phyloP scores from a whole-genome alignment of 257 asterid genomes.

The Anisodus tanguticus region DNA sequence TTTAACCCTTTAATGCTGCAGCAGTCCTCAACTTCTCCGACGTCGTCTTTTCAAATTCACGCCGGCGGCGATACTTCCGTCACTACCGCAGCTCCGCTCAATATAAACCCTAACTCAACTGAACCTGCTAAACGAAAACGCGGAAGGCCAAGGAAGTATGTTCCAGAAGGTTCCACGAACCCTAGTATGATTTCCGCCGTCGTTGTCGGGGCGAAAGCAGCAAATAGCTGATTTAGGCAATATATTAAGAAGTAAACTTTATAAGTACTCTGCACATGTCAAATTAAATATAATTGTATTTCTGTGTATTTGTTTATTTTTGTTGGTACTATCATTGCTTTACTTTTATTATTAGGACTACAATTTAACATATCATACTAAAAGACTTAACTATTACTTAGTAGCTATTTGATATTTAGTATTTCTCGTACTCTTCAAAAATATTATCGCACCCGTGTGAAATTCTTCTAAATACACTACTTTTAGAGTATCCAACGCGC shows the following conservation, averaged over 20 bases:
- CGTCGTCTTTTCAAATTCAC: not conserved
- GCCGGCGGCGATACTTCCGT: not conserved
- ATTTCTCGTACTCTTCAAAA: too few species aligned
- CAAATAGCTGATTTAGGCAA: not conserved
- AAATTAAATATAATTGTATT: not conserved
- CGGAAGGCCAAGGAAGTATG: conserved; percentile 33
- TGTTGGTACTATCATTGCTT: not conserved
- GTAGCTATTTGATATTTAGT: too few species aligned
- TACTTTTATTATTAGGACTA: not conserved
- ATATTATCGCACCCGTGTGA: too few species aligned
- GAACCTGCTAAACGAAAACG: conserved; percentile 24
- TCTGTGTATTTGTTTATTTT: too few species aligned
- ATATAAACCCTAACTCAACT: not conserved
- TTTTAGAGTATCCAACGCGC: too few species aligned
- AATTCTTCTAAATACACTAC: too few species aligned
- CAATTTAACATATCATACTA: not conserved
- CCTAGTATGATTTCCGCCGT: not conserved
- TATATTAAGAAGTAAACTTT: conserved; percentile 4
- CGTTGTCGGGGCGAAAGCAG: not conserved
- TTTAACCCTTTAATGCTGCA: conserved; percentile 5
- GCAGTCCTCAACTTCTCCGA: not conserved
- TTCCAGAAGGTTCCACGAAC: conserved; percentile 9
- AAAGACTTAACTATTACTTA: not conserved
- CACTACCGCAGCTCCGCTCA: not conserved
- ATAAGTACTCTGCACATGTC: conserved; percentile 3